A percentile compares a stretch with the other conserved stretches of the same genome.
phyloP scores from a whole-genome alignment of 2,329 filamentous ascomycete genomes.

The Alternaria gansuensis region DNA sequence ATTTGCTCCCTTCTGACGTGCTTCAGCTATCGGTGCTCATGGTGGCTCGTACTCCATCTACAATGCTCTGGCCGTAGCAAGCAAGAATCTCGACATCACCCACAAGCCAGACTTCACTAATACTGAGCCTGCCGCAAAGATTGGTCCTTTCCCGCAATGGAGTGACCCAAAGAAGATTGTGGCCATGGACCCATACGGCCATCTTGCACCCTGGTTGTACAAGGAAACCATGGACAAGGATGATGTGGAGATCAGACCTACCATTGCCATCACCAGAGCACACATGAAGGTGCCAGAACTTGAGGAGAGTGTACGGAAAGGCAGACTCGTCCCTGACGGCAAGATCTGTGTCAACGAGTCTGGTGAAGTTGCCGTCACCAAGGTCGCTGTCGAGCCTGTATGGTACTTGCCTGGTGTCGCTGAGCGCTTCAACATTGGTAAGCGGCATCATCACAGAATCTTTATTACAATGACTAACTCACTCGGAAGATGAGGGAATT shows the following conservation, averaged over 20 bases:
- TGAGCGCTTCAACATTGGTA: conserved; percentile 88
- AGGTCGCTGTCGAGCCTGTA: conserved; percentile 94
- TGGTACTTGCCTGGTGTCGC: conserved; percentile 70
- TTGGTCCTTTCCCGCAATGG: conserved; percentile 92
- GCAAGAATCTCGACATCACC: conserved; percentile 83
- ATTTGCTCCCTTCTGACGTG: conserved; percentile 24
- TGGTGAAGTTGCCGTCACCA: conserved; percentile 92
- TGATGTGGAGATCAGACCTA: conserved; percentile 84
- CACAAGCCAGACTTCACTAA: conserved; percentile 83
- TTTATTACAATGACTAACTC: conserved; percentile 26
- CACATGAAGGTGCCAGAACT: conserved; percentile 98
- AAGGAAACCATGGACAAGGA: conserved; percentile 80
- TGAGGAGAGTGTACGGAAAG: conserved; percentile 82
- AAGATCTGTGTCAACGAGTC: conserved; percentile 87
- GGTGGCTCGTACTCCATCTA: conserved; percentile 97
- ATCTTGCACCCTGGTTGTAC: conserved; percentile 84
- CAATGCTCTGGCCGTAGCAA: conserved; percentile 90
- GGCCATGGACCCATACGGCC: conserved; percentile 94
- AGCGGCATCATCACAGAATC: conserved; percentile 29
- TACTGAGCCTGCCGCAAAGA: conserved; percentile 88
- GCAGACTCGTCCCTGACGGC: conserved; percentile 80
- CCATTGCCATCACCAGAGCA: conserved; percentile 89
- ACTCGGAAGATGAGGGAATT: conserved; percentile 75
- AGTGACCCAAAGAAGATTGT: conserved; percentile 91
- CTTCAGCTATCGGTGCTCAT: conserved; percentile 69